These are phyloP conservation scores for Mucor velutinosus DNA, from an alignment of 371 early-diverging fungal species.

Conservation along the genomic window DNA sequence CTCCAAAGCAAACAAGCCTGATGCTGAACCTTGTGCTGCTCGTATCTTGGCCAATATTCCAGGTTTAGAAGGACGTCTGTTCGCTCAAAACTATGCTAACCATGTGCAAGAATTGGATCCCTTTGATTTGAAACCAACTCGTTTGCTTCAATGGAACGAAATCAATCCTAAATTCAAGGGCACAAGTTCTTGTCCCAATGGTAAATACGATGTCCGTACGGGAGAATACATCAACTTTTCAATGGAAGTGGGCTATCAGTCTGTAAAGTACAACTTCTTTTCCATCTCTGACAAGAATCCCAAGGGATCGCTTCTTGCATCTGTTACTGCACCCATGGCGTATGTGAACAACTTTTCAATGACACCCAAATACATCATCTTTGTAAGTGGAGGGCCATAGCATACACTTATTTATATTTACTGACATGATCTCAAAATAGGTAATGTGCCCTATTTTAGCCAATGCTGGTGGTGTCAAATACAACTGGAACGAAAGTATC, in stretches of 20 bases:
- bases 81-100: conserved; percentile 59
- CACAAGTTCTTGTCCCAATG: conserved; percentile 69
- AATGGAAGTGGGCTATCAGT: conserved; percentile 69
- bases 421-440: conserved; percentile 7
- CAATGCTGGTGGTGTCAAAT: conserved; percentile 62
- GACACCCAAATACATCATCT: conserved; percentile 70
- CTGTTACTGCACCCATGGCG: conserved; percentile 64
- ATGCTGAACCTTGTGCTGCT: conserved; percentile 59
- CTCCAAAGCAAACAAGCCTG: conserved; percentile 50
- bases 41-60: conserved; percentile 52
- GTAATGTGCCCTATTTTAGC: conserved; percentile 55
- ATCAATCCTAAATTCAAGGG: conserved; percentile 75
- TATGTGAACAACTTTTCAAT: conserved; percentile 74
- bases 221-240: conserved; percentile 75
- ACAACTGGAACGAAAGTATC: conserved; percentile 68
- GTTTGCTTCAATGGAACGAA: conserved; percentile 63
- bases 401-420: background rate
- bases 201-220: conserved; percentile 65
- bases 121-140: conserved; percentile 67
- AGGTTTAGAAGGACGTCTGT: conserved; percentile 57
- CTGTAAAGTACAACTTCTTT: conserved; percentile 67
- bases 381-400: conserved; percentile 36
- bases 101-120: conserved; percentile 76
- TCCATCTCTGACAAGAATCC: conserved; percentile 62
- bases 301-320: conserved; percentile 63